These are phyloP conservation scores for Leucocoprinus leucothites DNA, from an alignment of 768 basidiomycete species.

Conservation along the genomic window DNA sequence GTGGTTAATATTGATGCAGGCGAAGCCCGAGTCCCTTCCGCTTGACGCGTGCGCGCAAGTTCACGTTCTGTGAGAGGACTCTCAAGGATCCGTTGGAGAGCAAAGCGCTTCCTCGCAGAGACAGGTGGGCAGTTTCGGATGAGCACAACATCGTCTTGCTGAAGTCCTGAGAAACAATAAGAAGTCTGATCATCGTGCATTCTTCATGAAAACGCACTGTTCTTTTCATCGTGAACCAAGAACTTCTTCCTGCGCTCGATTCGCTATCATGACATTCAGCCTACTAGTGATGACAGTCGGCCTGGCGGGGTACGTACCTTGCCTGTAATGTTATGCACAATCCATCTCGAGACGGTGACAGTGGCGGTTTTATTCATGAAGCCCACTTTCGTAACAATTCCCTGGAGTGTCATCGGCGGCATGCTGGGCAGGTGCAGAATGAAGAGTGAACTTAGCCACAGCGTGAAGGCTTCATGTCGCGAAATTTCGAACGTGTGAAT, in stretches of 20 bases:
- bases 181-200: not conserved
- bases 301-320: slow-evolving; percentile 49
- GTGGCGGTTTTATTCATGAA: slow-evolving; percentile 85
- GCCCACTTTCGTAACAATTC: slow-evolving; percentile 77
- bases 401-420: slow-evolving; percentile 77
- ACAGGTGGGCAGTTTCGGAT: slow-evolving; percentile 83
- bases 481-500: not conserved
- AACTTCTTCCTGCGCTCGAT: slow-evolving; percentile 77
- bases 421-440: slow-evolving; percentile 32
- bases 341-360: slow-evolving; percentile 73
- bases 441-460: not conserved
- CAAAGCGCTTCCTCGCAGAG: slow-evolving; percentile 78
- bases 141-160: slow-evolving; percentile 64
- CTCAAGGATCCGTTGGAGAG: slow-evolving; percentile 58
- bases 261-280: slow-evolving; percentile 39
- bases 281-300: not conserved
- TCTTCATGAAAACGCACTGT: slow-evolving; percentile 44
- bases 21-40: slow-evolving; percentile 14
- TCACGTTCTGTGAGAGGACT: slow-evolving; percentile 69
- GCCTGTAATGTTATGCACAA: slow-evolving; percentile 69
- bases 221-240: slow-evolving; percentile 69
- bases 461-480: not conserved
- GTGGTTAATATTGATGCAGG: slow-evolving; percentile 14
- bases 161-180: slow-evolving; percentile 43
- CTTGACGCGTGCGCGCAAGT: slow-evolving; percentile 26